Evolutionary conservation across 139 green algal genomes (phyloP).

Genomic region (Tetraselmis chui): DNA sequence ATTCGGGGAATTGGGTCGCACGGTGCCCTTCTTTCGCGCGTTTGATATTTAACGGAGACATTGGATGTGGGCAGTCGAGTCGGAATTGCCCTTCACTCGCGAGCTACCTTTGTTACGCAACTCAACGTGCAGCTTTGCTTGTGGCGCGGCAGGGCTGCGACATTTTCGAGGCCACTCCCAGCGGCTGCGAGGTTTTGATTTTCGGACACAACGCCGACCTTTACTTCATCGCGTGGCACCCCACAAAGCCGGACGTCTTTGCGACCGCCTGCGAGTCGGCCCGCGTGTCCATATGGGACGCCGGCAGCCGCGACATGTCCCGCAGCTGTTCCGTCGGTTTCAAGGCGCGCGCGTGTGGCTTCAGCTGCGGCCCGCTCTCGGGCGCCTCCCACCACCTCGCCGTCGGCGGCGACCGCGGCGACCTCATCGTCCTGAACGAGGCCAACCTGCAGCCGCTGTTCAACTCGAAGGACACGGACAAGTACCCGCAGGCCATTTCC

Average conservation of each 20-base stretch:
- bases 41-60: too few relatives aligned
- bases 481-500: slow-evolving; percentile 26
- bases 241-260: slow-evolving; percentile 32
- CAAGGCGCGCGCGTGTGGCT: slow-evolving; percentile 29
- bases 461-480: slow-evolving; percentile 28
- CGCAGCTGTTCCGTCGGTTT: slow-evolving; percentile 38
- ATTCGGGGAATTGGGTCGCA: too few relatives aligned
- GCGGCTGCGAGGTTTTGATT: slow-evolving; percentile 30
- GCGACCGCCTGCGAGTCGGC: slow-evolving; percentile 39
- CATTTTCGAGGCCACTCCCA: slow-evolving; percentile 10
- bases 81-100: too few relatives aligned
- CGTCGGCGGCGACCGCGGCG: slow-evolving; percentile 45
- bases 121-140: too few relatives aligned
- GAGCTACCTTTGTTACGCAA: too few relatives aligned
- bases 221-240: slow-evolving; percentile 47
- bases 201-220: slow-evolving; percentile 54
- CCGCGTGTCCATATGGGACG: slow-evolving; percentile 46
- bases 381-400: slow-evolving; percentile 37
- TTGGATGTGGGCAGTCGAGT: too few relatives aligned
- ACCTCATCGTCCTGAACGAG: slow-evolving; percentile 42
- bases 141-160: slow-evolving; percentile 24
- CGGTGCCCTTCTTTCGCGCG: too few relatives aligned
- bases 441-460: slow-evolving; percentile 36
- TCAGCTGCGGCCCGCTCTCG: slow-evolving; percentile 23
- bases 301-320: slow-evolving; percentile 22